phyloP scores from a whole-genome alignment of 352 stramenopile species.

The Phytophthora rubi region DNA sequence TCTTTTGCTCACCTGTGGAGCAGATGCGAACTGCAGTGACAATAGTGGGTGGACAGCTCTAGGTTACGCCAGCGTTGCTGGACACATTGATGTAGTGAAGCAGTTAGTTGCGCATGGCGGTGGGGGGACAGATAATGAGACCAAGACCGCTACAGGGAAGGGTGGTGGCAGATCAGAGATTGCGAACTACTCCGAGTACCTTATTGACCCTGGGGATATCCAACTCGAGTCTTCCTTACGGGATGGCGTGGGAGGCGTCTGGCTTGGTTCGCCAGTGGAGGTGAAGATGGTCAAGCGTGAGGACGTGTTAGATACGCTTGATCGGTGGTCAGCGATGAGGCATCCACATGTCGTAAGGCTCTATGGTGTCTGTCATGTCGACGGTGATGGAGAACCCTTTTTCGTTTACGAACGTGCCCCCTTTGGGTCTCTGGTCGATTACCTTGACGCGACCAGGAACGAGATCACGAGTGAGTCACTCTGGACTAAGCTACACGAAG shows the following conservation, averaged over 20 bases:
- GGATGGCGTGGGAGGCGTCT: not conserved
- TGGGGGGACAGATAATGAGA: not conserved
- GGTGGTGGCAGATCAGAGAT: too few relatives aligned
- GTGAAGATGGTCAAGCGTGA: conserved; percentile 2
- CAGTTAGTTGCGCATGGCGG: not conserved
- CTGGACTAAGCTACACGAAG: conserved; percentile 29
- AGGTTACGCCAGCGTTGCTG: not conserved
- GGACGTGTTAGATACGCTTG: conserved; percentile 20
- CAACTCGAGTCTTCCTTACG: not conserved
- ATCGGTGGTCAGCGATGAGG: conserved; percentile 19
- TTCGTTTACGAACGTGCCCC: conserved; percentile 24
- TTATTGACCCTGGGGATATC: conserved; percentile 8
- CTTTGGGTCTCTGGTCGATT: conserved; percentile 6
- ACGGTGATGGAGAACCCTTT: conserved; percentile 4
- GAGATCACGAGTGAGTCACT: not conserved
- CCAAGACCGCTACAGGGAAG: not conserved
- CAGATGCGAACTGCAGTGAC: conserved; percentile 5
- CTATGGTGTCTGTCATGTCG: conserved; percentile 20
- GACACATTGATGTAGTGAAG: not conserved
- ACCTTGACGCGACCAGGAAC: not conserved
- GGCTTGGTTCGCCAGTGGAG: conserved; percentile 14
- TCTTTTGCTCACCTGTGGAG: conserved; percentile 1
- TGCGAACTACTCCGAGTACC: conserved; percentile 4
- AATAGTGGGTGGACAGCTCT: conserved; percentile 21
- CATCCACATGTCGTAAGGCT: conserved; percentile 30